Base-by-base conservation (phyloP, 2,329 filamentous ascomycete species). In the Fusarium domesticum region DNA sequence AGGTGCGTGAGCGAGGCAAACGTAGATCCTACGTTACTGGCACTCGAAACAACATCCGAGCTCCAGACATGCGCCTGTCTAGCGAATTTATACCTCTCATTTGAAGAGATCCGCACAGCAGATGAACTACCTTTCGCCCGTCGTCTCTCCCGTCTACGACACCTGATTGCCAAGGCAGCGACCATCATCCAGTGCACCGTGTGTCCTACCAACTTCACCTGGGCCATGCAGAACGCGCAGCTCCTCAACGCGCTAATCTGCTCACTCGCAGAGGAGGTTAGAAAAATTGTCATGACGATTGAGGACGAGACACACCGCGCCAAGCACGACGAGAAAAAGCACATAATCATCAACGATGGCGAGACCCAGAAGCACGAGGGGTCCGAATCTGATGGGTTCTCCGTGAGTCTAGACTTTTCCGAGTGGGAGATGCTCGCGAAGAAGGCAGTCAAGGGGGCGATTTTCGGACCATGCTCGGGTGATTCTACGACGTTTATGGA, bases 201-300 rank as follows among this genome's bases (percentile, higher is more conserved):
- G 1, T 60, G 57, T 16, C 57, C 57, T 1, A 57, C 51, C 0
- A 43, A 54, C 18, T 60, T 60, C 6, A 40, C 59, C 7, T 60
- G 57, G 57, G 57, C 57, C 1, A 60, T 60, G 57, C 57, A 60
- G 25, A 60, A 60, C 11, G 51, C 56, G 2, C 57, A 60, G 32
- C 39, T 60, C 0, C 47, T 60, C 2, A 60, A 57, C 10, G 60
- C 57, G 0, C 43, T 60, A 1, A 50, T 60, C 1, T 36, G 56
- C 10, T 60, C 57, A 2, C 48, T 60, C 5, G 57, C 57, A 0
- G 57, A 60, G 37, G 51, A 47, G 12, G 60, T 56, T 3, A 59
- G 53, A 36, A 59, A 51, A 43, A 45, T 59, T 15, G 37, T 54
- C 2, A 36, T 48, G 2, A 56, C 47, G 15, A 48, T 60, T 2